phyloP scores from a whole-genome alignment of 225 moss, liverwort and hornwort species.

The Asterella californica region DNA sequence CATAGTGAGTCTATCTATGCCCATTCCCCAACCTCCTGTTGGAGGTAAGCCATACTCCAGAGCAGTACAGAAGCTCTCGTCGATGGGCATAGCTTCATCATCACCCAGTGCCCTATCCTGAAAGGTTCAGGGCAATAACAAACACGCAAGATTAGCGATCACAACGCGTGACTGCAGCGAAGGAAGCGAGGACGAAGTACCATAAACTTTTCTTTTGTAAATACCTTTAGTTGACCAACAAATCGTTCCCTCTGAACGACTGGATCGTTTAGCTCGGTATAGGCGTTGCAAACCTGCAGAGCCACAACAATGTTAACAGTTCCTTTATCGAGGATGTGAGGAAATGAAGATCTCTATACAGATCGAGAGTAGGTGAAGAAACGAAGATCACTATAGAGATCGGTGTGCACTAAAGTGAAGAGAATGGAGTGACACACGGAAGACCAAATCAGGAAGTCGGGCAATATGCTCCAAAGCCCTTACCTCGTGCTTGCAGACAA shows the following conservation, averaged over 20 bases:
- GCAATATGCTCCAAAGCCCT: neutral
- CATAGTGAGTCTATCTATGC: slow-evolving; percentile 85
- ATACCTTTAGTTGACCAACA: slow-evolving; percentile 82
- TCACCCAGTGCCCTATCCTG: slow-evolving; percentile 87
- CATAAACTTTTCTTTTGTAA: neutral
- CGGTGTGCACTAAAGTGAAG: no score
- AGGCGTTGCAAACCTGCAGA: slow-evolving; percentile 86
- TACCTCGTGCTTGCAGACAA: slow-evolving; percentile 90
- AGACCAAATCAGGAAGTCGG: no score
- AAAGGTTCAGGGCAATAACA: neutral
- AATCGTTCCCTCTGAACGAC: slow-evolving; percentile 90
- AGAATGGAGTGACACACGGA: no score
- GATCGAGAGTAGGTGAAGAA: no score
- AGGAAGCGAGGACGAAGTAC: neutral
- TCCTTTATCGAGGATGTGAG: neutral
- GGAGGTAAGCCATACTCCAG: slow-evolving; percentile 91
- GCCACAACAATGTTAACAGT: neutral
- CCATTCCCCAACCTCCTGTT: slow-evolving; percentile 94
- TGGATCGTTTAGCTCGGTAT: slow-evolving; percentile 94
- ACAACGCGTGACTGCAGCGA: neutral
- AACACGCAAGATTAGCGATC: neutral
- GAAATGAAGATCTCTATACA: no score
- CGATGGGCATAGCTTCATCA: slow-evolving; percentile 93
- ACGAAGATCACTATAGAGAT: no score
- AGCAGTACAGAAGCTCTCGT: slow-evolving; percentile 80